Evolutionary conservation across 352 stramenopile species (phyloP).

Genomic region (Globisporangium lucens): DNA sequence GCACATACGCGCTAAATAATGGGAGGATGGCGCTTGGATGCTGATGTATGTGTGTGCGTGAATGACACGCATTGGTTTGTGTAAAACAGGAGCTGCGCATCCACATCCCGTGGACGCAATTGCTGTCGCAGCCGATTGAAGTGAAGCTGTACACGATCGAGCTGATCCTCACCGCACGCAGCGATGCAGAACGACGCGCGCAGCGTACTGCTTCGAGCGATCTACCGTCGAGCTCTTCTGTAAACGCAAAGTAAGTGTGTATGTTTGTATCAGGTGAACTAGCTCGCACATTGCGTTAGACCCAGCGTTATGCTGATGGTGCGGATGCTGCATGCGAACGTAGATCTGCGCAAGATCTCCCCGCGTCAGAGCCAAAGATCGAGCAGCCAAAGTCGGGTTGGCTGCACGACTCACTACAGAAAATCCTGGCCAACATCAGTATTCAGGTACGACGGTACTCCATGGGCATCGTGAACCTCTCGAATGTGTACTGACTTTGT

Average conservation of each 20-base stretch:
- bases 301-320: background rate
- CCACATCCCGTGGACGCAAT: conserved; percentile 87
- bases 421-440: conserved; percentile 79
- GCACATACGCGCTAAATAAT: background rate
- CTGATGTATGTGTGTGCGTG: background rate
- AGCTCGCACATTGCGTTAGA: background rate
- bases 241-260: conserved; percentile 1
- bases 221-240: background rate
- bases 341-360: conserved; percentile 10
- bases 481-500: background rate
- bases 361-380: conserved; percentile 36
- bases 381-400: conserved; percentile 80
- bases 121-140: conserved; percentile 84
- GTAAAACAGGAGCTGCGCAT: conserved; percentile 70
- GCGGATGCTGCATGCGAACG: background rate
- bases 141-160: conserved; percentile 90
- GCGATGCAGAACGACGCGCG: conserved; percentile 20
- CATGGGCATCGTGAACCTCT: background rate
- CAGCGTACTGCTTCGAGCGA: conserved; percentile 18
- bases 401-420: conserved; percentile 76
- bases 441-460: conserved; percentile 37
- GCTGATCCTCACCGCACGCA: conserved; percentile 73
- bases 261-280: background rate
- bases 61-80: background rate
- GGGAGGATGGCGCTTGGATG: background rate